These are phyloP conservation scores for Melanomma pulvis-pyrius DNA, from an alignment of 495 filamentous ascomycete species.

Conservation along the genomic window DNA sequence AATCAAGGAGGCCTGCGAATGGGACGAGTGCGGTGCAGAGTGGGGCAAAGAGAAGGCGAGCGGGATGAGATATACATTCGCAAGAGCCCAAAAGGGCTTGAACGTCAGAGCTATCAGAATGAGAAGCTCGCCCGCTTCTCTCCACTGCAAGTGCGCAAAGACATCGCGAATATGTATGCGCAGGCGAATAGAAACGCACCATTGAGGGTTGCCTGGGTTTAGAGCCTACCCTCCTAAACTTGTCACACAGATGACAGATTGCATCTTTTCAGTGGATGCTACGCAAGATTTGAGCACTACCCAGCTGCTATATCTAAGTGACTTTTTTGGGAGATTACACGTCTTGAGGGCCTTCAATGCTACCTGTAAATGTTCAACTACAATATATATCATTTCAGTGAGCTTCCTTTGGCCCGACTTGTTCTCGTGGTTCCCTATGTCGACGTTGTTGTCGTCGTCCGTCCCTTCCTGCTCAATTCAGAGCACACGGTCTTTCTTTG, in stretches of 20 bases:
- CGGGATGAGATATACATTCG: not conserved
- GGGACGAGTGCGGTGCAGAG: conserved; percentile 24
- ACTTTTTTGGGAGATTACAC: not conserved
- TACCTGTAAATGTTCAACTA: not conserved
- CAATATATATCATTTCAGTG: too few relatives aligned
- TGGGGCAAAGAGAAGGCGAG: conserved; percentile 32
- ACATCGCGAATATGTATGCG: not conserved
- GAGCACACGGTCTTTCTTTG: too few relatives aligned
- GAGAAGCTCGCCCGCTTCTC: not conserved
- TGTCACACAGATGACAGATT: not conserved
- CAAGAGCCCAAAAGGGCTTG: not conserved
- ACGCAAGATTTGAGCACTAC: not conserved
- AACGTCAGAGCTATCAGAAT: not conserved
- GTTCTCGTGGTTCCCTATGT: not conserved
- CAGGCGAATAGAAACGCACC: not conserved
- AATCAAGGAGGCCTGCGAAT: conserved; percentile 32
- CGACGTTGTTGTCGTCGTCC: too few relatives aligned
- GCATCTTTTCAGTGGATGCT: not conserved
- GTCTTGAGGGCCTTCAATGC: not conserved
- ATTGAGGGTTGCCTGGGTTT: not conserved
- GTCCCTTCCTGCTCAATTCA: too few relatives aligned
- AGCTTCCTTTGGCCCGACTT: too few relatives aligned
- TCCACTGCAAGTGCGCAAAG: not conserved
- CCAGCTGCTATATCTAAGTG: not conserved
- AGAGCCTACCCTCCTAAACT: not conserved